Conservation (phyloP, 495 filamentous ascomycete genomes). For the Jackrogersella minutella region DNA sequence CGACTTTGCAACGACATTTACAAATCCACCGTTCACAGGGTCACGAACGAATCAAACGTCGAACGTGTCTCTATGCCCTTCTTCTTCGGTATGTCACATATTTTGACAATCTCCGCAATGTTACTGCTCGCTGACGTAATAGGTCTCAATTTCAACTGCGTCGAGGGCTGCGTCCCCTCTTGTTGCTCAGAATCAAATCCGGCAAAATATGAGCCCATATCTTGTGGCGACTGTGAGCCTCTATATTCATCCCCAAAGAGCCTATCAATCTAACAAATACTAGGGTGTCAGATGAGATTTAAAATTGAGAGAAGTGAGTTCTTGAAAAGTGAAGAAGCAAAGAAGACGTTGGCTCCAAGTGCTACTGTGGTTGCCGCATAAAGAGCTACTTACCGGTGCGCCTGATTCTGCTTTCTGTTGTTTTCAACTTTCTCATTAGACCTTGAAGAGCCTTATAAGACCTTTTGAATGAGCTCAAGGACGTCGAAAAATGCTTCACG, state of each 20-base stretch:
- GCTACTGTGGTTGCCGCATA: slow-evolving; percentile 44
- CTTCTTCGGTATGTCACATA: slow-evolving; percentile 57
- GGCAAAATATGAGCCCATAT: slow-evolving; percentile 64
- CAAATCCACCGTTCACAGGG: slow-evolving; percentile 67
- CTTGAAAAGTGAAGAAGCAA: slow-evolving; percentile 39
- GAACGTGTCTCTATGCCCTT: slow-evolving; percentile 68
- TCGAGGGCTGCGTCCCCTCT: slow-evolving; percentile 58
- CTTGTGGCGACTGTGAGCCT: slow-evolving; percentile 56
- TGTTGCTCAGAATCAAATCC: slow-evolving; percentile 63
- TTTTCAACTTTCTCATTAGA: neutral
- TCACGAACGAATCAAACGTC: slow-evolving; percentile 57
- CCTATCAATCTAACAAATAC: slow-evolving; percentile 6
- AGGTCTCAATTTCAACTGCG: slow-evolving; percentile 59
- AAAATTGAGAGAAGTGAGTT: slow-evolving; percentile 47
- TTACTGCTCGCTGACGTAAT: slow-evolving; percentile 4
- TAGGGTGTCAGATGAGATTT: slow-evolving; percentile 54
- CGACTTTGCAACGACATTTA: slow-evolving; percentile 67
- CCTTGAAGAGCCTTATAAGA: slow-evolving; percentile 44
- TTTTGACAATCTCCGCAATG: neutral
- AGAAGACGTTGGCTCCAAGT: slow-evolving; percentile 44
- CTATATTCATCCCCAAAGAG: neutral
- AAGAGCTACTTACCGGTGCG: neutral
- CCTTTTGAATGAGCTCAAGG: slow-evolving; percentile 77
- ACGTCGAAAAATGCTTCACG: slow-evolving; percentile 83
- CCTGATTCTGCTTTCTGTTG: neutral